phyloP scores from a whole-genome alignment of 139 green algal genomes.

The Axilococcus clingmanii region DNA sequence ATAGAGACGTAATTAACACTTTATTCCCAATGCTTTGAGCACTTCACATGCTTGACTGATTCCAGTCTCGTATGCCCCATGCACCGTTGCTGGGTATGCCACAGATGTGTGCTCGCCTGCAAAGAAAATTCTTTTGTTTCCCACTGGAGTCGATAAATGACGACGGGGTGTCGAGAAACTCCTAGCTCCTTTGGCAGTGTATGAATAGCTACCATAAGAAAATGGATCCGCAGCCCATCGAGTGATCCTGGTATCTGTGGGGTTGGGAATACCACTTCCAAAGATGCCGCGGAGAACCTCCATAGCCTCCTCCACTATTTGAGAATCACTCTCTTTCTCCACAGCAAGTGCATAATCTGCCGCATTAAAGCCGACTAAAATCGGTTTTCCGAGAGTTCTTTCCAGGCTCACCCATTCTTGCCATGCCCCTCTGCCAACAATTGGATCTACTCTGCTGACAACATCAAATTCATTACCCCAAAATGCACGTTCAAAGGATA shows the following conservation, averaged over 20 bases:
- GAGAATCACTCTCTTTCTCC: neutral
- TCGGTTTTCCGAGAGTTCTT: neutral
- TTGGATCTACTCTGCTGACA: neutral
- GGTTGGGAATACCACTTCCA: neutral
- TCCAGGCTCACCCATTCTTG: neutral
- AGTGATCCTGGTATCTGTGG: neutral
- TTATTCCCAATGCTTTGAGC: conserved; percentile 3
- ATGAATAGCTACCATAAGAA: conserved; percentile 4
- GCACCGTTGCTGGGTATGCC: conserved; percentile 5
- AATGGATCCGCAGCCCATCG: conserved; percentile 8
- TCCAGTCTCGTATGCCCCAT: conserved; percentile 7
- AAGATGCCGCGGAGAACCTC: conserved; percentile 1
- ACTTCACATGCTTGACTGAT: neutral
- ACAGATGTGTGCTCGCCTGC: conserved; percentile 12
- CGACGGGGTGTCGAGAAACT: neutral
- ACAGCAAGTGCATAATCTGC: neutral
- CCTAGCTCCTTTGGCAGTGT: too few species aligned
- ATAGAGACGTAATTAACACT: conserved; percentile 1
- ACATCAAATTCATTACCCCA: neutral
- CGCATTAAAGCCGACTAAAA: conserved; percentile 13
- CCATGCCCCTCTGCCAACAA: conserved; percentile 2
- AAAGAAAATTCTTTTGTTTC: conserved; percentile 4
- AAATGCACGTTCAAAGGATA: neutral
- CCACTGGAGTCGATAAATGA: neutral
- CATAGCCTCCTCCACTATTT: conserved; percentile 3